Evolutionary conservation across 306 rosid species (phyloP), one percentile per base, ranked within the genome.

Genomic region (Acacia melanoxylon): DNA sequence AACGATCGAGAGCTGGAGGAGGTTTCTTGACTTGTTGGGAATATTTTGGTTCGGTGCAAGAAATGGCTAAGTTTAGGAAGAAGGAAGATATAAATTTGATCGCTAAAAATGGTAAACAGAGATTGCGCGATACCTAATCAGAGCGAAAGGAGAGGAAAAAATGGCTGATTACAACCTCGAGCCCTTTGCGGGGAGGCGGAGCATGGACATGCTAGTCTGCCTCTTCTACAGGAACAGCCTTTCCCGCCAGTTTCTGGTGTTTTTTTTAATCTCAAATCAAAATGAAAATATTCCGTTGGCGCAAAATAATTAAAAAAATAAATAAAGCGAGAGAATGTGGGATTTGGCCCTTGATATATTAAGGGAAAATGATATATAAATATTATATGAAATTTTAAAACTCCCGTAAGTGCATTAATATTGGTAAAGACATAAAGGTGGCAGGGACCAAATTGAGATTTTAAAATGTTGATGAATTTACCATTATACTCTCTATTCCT

Each of bases 91-190:
- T 24, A 13, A 61, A 24, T 1, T 25, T 24, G 67, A 61, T 27
- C 0, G 3, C 35, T 61, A 24, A 77, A 74, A 77, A 27, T 80
- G 72, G 82, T 11, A 8, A 70, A 33, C 68, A 76, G 75, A 19
- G 74, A 65, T 67, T 78, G 80, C 56, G 82, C 69, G 72, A 80
- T 83, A n/a, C 31, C 71, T 68, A 44, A 59, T 37, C 68, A 37
- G 71, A 45, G 81, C 90, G 90, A 70, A 83, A 87, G 73, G 73
- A 80, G 46, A 78, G 92, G 86, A 83, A 62, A 24, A 62, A 24
- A 11, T 61, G 67, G 31, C 67, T 10, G 29, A 85, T 54, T 70
- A 85, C 62, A 82, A 80, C 78, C 88, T 74, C 82, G 40, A 84
- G 65, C 74, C 59, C 75, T 84, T 54, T 41, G 40, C 85, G 25